Evolutionary conservation across 768 basidiomycete species (phyloP).

Genomic region (Royoungia palumana): DNA sequence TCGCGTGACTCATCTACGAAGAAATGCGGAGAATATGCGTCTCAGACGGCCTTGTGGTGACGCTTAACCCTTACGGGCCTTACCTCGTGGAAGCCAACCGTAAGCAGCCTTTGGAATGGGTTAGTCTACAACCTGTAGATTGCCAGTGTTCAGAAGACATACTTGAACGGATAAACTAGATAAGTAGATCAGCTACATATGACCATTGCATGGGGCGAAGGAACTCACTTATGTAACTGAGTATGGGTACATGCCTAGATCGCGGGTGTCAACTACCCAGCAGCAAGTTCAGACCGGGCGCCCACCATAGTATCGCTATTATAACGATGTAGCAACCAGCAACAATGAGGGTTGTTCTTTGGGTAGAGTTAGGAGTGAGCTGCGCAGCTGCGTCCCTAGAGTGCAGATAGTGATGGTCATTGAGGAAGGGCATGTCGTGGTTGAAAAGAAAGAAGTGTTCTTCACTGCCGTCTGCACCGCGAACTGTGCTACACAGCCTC

Average conservation of each 20-base stretch:
- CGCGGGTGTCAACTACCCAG: slow-evolving; percentile 2
- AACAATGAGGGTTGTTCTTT: slow-evolving; percentile 73
- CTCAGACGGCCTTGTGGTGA: background rate
- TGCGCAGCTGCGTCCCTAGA: slow-evolving; percentile 25
- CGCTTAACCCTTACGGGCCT: slow-evolving; percentile 35
- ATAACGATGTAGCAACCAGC: slow-evolving; percentile 70
- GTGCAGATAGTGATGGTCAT: slow-evolving; percentile 19
- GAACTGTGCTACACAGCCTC: no score
- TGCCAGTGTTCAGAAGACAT: slow-evolving; percentile 29
- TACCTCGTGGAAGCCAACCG: slow-evolving; percentile 89
- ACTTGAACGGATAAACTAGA: slow-evolving; percentile 91
- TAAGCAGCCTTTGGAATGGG: slow-evolving; percentile 54
- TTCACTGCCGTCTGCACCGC: slow-evolving; percentile 7
- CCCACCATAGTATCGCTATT: slow-evolving; percentile 81
- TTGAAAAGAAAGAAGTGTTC: slow-evolving; percentile 12
- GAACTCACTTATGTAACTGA: slow-evolving; percentile 69
- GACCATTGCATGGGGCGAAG: background rate
- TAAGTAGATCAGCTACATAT: slow-evolving; percentile 11
- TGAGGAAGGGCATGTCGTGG: slow-evolving; percentile 30
- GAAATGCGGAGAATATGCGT: background rate
- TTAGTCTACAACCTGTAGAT: slow-evolving; percentile 11
- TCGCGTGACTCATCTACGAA: slow-evolving; percentile 78
- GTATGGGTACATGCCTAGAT: slow-evolving; percentile 70
- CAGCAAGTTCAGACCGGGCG: background rate
- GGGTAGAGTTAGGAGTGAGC: slow-evolving; percentile 68